Evolutionary conservation across 306 rosid species (phyloP), one percentile per base, ranked within the genome.

Genomic region (Cucumis hystrix): DNA sequence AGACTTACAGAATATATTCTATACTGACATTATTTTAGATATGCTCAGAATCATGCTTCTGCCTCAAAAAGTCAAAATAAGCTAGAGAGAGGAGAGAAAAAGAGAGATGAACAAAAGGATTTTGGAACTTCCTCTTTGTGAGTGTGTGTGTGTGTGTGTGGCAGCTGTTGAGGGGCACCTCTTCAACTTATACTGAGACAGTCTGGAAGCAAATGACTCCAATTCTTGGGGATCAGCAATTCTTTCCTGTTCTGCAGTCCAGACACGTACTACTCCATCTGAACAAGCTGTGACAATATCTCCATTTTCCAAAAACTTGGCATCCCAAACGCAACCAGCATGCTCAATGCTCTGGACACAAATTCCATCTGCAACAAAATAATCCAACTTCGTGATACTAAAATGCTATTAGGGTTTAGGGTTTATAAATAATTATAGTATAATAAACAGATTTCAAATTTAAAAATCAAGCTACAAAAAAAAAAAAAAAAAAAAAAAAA

Each of bases 301-400:
- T 57, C 97, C 98, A 77, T 92, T 92, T 84, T 88, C 98, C 89
- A 95, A 76, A 88, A 95, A 95, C 80, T 95, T 95, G 73, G 87
- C 88, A 84, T 95, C 97, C 98, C 98, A 95, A 81, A 95, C 92
- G 52, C 98, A 95, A 75, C 97, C 98, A 77, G 98, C 97, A 89
- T 95, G 97, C 80, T 90, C 98, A 81, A 95, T 90, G 85, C 97
- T 89, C 85, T 95, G 97, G 71, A 90, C 89, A 80, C 98, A 95
- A 79, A 79, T 86, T 59, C 97, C 98, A 84, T 95, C 97, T 95
- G 87, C 39, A 76, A 79, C 70, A 83, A 47, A 80, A 49, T 77
- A 49, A 45, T 71, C 23, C 43, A 71, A 71, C 76, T 71, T 49
- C 35, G 7, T 12, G 12, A 70, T 70, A 70, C 40, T 51, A 43